Base-by-base conservation (phyloP, 371 early-diverging fungal species). In the Mitosporidium daphniae region DNA sequence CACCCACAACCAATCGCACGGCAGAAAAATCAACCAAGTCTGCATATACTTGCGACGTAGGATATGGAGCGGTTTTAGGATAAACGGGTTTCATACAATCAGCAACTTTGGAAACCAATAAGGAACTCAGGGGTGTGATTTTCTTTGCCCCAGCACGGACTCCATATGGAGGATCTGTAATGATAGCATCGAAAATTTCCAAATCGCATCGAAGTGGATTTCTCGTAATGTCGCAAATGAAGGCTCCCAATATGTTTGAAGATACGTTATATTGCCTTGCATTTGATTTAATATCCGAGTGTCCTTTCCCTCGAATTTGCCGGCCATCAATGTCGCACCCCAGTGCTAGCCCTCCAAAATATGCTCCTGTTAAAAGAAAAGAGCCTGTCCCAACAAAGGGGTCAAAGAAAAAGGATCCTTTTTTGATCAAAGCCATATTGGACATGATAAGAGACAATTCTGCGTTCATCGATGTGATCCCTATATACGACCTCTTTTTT, bases 241-340 rank as follows among this genome's bases (percentile, higher is more conserved):
- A 40, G 0, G 56, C 57, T 25, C 65, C 91, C 26, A 84, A 27
- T 0, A 82, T 62, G 5, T 56, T 51, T 1, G 47, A 50, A 8
- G 42, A 41, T 2, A 80, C 31, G 8, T 52, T 40, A 39, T 89
- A 89, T 37, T 82, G 80, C 23, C 44, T 51, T 12, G 66, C 38
- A 35, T 77, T 84, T n/a, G 65, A 48, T 5, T 48, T 32, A 25
- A 72, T 55, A 25, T 43, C 45, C n/a, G 41, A 27, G 31, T 42
- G 27, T 10, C 61, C 61, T 33, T 65, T 68, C n/a, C 91, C 91
- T 10, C 80, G 53, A 19, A 91, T 73, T 45, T 84, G 84, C 24
- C 82, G 53, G 2, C 86, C 84, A 33, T 91, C 86, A 32, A 91
- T 82, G 48, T 91, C 91, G 0, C 73, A 61, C 2, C 91, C 91